Evolutionary conservation across 2,329 filamentous ascomycete species (phyloP), one percentile per base, ranked within the genome.

Genomic region (Venturia oleaginea): DNA sequence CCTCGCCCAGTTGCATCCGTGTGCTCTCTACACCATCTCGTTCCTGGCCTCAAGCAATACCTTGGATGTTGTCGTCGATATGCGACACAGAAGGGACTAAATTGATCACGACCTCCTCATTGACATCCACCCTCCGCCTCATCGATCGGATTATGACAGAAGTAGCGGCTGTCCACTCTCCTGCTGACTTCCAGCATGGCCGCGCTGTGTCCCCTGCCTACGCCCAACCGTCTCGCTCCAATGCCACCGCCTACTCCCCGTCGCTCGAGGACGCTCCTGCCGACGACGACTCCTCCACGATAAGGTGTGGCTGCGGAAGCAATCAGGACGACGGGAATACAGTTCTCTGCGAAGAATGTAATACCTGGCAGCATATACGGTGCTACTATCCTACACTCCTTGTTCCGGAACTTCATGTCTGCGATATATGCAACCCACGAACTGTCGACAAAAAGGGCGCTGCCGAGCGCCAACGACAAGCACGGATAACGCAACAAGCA

Each of bases 291-390:
- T 89, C 89, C 22, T 96, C 95, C 76, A 95, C 91, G 66, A 97
- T 97, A 80, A 96, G 95, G 82, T 99, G 94, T 84, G 96, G 97
- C 71, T 99, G 94, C 79, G 87, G 87, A 75, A 97, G 89, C 77
- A 81, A 86, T 75, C 92, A 96, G 80, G 94, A 99, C 81, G 94
- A 99, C 81, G 94, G 94, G 77, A 93, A 91, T 77, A 99, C 94
- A 66, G 95, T 99, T 67, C 91, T 92, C 77, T 99, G 94, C 82
- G 94, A 97, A 75, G 85, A 83, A 66, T 99, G 94, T 81, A 90
- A 96, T 74, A 94, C 92, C 61, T 99, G 94, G 94, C 94, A 99
- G 78, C 94, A 99, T 77, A 96, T 96, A 71, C 88, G 92, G 74
- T 99, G 94, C 78, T 97, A 96, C 78, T 97, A 97, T 75, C 84